Base-by-base conservation (phyloP, 257 asterid species). In the Lycium barbarum region DNA sequence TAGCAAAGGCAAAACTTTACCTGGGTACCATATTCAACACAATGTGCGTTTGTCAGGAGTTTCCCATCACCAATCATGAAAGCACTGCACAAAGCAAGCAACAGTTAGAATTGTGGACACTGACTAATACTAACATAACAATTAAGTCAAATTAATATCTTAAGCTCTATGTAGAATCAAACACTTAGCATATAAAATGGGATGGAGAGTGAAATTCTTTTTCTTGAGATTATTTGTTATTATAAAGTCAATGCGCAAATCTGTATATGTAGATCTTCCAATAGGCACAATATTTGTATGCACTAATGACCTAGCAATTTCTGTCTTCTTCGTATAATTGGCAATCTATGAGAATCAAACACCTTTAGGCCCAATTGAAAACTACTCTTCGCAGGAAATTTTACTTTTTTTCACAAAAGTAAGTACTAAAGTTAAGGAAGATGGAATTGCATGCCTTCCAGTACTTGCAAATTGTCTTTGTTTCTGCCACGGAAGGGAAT, bases 401-500 rank as follows among this genome's bases (percentile, higher is more conserved):
- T 76, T 51, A 53, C 80, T 76, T 51, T 74, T 76, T 49, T 45
- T 51, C 63, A 76, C 45, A 51, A 53, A 49, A 14, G 47, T 15
- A 78, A 78, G n/a, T 14, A 78, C 40, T 53, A 26, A 53, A 53
- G 62, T 53, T 26, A 49, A 78, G 15, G 33, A 38, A 78, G 82
- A 9, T 49, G 47, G 82, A 53, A 78, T 13, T 53, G 83, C 97
- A 89, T 94, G 91, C 99, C 99, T 96, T 89, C 99, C 99, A 43
- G 99, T 96, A 88, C 98, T 94, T 72, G 98, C 93, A 78, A 87
- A 93, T 86, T 94, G 98, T 84, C 98, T 91, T 86, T 96, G 99
- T 86, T 94, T 94, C 91, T 96, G 99, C 98, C 99, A 94, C 8
- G 99, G 99, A 82, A 96, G 99, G 87, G 99, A 96, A 89, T 96